These are phyloP conservation scores for Phallus indusiatus DNA, from an alignment of 768 basidiomycete species.

Conservation along the genomic window DNA sequence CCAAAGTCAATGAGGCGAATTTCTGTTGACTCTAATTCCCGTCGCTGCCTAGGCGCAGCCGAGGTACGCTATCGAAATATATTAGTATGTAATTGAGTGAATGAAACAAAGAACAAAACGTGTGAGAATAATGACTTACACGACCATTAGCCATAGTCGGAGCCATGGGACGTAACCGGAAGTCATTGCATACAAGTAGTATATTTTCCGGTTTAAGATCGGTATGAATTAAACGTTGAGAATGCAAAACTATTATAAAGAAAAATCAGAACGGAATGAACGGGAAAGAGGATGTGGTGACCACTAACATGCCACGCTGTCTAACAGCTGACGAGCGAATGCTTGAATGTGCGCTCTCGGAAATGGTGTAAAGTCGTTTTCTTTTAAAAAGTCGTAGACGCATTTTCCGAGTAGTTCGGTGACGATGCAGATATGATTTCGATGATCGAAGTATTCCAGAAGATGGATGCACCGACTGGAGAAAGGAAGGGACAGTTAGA, in stretches of 20 bases:
- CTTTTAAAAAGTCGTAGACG: conserved; percentile 98
- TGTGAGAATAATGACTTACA: conserved; percentile 28
- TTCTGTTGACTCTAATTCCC: conserved; percentile 76
- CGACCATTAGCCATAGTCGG: conserved; percentile 43
- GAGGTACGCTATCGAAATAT: conserved; percentile 38
- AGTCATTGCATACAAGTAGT: conserved; percentile 80
- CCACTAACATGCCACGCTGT: conserved; percentile 85
- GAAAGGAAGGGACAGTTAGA: conserved; percentile 15
- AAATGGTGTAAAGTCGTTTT: conserved; percentile 94
- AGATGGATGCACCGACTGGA: conserved; percentile 95
- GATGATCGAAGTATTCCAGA: conserved; percentile 89
- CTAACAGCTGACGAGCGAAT: conserved; percentile 86
- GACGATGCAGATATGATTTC: conserved; percentile 96
- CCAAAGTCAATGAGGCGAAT: conserved; percentile 98
- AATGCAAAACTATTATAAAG: conserved; percentile 65
- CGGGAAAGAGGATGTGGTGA: conserved; percentile 5
- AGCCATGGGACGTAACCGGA: conserved; percentile 48
- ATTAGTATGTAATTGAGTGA: conserved; percentile 15
- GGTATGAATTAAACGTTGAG: conserved; percentile 87
- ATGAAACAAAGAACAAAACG: background rate
- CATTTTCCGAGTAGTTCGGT: conserved; percentile 95
- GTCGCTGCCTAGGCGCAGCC: conserved; percentile 57
- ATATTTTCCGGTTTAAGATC: conserved; percentile 99
- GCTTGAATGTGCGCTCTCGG: conserved; percentile 94
- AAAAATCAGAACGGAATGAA: conserved; percentile 10